Base-by-base conservation (phyloP, 371 early-diverging fungal genomes). In the Actinomortierella ambigua region DNA sequence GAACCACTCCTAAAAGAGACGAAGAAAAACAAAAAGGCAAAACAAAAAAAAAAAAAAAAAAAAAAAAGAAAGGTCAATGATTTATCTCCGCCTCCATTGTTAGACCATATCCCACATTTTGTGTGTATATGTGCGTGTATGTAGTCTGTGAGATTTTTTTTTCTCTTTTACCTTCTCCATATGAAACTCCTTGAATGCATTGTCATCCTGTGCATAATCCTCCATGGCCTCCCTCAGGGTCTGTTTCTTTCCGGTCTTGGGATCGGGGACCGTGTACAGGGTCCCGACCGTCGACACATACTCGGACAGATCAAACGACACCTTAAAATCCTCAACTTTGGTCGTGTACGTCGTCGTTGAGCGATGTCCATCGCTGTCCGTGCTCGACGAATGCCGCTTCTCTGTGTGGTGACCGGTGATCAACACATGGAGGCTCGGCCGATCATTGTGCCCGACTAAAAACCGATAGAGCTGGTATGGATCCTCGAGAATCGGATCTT, bases 1-100 rank as follows among this genome's bases (percentile, higher is more conserved):
- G 50, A 92, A 90, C 92, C 91, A 90, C 82, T 93, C 91, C 82
- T 92, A 73, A n/a, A 53, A 14, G 7, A 17, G 48, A 47, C 8
- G 48, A 47, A 20, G 48, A 20, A 47, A 17, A 54, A 1, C 39
- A 29, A 47, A 14, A n/a, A n/a, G n/a, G n/a, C n/a, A n/a, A n/a
- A n/a, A n/a, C n/a, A n/a, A n/a, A n/a, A n/a, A n/a, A n/a, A n/a
- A n/a, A n/a, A n/a, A n/a, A n/a, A n/a, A n/a, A n/a, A n/a, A n/a
- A n/a, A n/a, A n/a, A n/a, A n/a, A n/a, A n/a, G n/a, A n/a, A n/a
- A n/a, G n/a, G n/a, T n/a, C n/a, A n/a, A n/a, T n/a, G n/a, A n/a
- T n/a, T n/a, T n/a, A n/a, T n/a, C n/a, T n/a, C n/a, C n/a, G n/a
- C n/a, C n/a, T n/a, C n/a, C n/a, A n/a, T n/a, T n/a, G n/a, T n/a